These are phyloP conservation scores for Coemansia umbellata DNA, from an alignment of 192 early-diverging fungal species.

Conservation along the genomic window DNA sequence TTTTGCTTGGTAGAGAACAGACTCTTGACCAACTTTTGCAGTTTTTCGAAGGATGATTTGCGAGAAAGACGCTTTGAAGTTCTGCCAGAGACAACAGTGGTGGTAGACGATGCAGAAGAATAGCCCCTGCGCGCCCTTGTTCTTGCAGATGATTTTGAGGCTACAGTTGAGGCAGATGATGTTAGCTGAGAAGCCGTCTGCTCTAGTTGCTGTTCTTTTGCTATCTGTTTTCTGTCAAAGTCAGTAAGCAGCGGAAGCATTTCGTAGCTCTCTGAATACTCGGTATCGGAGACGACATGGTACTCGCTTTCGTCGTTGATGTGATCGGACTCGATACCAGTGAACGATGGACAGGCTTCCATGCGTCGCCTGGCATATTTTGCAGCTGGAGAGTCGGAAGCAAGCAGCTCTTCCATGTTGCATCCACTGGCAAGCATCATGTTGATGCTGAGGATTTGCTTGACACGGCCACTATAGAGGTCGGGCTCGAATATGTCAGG, in stretches of 20 bases:
- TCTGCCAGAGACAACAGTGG: background rate
- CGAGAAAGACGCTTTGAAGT: background rate
- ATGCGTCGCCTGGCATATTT: slow-evolving; percentile 23
- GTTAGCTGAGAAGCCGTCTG: background rate
- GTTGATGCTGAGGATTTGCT: slow-evolving; percentile 25
- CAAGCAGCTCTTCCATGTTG: slow-evolving; percentile 12
- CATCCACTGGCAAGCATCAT: slow-evolving; percentile 9
- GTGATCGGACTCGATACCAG: slow-evolving; percentile 2
- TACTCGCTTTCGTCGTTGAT: slow-evolving; percentile 9
- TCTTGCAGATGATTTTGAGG: background rate
- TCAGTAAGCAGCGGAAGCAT: slow-evolving; percentile 3
- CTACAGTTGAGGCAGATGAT: background rate
- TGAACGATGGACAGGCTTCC: slow-evolving; percentile 3
- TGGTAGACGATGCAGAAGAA: background rate
- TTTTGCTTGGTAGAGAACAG: background rate
- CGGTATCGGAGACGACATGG: slow-evolving; percentile 9
- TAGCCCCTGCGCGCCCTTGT: background rate
- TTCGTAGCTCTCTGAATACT: slow-evolving; percentile 25
- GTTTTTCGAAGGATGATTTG: background rate
- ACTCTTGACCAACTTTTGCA: background rate
- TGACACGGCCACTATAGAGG: slow-evolving; percentile 6
- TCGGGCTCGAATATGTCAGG: slow-evolving; percentile 42
- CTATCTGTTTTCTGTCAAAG: background rate
- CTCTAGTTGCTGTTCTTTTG: too few relatives aligned
- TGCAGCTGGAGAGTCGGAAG: slow-evolving; percentile 13